Evolutionary conservation across 257 asterid genomes (phyloP).

Genomic region (Euphrasia confusa): DNA sequence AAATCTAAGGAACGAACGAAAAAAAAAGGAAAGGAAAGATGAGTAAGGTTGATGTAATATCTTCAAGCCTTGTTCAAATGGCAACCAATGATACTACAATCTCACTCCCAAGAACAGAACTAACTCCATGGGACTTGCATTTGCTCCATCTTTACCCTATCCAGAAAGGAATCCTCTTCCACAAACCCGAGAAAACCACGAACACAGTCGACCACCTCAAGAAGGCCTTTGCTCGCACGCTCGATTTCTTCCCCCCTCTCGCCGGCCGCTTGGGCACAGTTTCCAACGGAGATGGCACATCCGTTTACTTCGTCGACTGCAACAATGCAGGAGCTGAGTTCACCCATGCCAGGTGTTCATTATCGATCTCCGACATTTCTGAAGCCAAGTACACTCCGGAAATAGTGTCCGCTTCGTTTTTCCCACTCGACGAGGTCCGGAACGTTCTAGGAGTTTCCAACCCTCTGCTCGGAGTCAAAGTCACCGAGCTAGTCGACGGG

Average conservation of each 20-base stretch:
- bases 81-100: not conserved
- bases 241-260: conserved; percentile 47
- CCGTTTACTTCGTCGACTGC: conserved; percentile 1
- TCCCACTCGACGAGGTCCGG: conserved; percentile 32
- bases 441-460: conserved; percentile 35
- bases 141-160: conserved; percentile 26
- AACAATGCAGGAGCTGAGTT: conserved; percentile 1
- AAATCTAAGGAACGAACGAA: not conserved
- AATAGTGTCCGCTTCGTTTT: conserved; percentile 1
- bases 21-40: not conserved
- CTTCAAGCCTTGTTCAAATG: conserved; percentile 17
- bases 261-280: conserved; percentile 43
- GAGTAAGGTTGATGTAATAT: conserved; percentile 2
- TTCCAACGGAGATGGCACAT: conserved; percentile 1
- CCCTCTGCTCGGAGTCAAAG: conserved; percentile 39
- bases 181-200: conserved; percentile 23
- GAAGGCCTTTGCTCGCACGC: conserved; percentile 37
- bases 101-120: conserved; percentile 18
- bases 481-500: conserved; percentile 43
- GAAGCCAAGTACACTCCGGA: not conserved
- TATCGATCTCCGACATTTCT: not conserved
- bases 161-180: conserved; percentile 37
- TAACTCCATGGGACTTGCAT: conserved; percentile 39
- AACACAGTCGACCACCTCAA: conserved; percentile 33
- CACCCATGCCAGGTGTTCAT: not conserved